Base-by-base conservation (phyloP, 2,329 filamentous ascomycete genomes). In the Cladosporium sp. region DNA sequence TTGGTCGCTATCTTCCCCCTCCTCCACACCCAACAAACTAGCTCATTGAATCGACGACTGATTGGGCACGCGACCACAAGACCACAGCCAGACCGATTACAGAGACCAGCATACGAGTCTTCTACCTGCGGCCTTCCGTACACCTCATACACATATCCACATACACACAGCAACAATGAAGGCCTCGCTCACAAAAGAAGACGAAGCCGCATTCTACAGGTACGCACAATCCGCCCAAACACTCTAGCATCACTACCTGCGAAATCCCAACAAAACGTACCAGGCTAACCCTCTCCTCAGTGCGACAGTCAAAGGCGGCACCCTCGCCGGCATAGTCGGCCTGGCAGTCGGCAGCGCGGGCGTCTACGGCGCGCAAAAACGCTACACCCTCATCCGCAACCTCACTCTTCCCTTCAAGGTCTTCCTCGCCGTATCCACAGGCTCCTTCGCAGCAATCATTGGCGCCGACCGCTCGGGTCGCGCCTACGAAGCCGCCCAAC, bases 331-430 rank as follows among this genome's bases (percentile, higher is more conserved):
- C 62, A 53, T 81, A 13, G 66, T 85, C 48, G 92, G 94, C 62
- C 76, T 91, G 2, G 80, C 76, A 39, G 70, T 85, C 35, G 92
- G 93, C 62, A 64, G 84, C 10, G 79, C 80, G 25, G 90, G 86
- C 68, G 87, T 96, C 28, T 62, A 83, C 19, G 73, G 77, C 51
- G 91, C 88, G 17, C 82, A 83, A 53, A 79, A 79, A 61, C 87
- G 91, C 68, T 97, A 88, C 74, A 80, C 85, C 48, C 85, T 85
- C 66, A 90, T 97, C 80, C 86, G 90, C 64, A 76, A 80, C 64
- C 86, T 99, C 61, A 96, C 93, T 0, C 71, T 97, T 0, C 94
- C 91, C 20, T 91, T 99, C 82, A 90, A 91, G 66, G 81, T 90
- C 57, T 99, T 97, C 83, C 85, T 97, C 61, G 83, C 93, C 63